phyloP scores from a whole-genome alignment of 352 stramenopile species.

The Pythium aquatile region DNA sequence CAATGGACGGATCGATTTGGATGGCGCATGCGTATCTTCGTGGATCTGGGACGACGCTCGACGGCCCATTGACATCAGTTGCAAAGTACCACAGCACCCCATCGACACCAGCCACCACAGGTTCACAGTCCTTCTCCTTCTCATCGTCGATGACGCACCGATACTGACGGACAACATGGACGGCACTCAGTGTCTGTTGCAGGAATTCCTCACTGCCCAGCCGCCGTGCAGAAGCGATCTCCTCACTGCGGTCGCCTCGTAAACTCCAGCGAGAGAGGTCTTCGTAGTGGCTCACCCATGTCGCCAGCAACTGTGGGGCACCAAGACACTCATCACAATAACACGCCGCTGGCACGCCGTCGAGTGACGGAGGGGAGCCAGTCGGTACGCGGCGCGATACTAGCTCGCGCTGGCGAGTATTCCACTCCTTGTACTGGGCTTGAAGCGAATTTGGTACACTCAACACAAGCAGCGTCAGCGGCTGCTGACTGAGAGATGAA shows the following conservation, averaged over 20 bases:
- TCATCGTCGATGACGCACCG: background rate
- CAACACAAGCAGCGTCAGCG: constrained; percentile 9
- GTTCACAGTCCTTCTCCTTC: background rate
- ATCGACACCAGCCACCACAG: background rate
- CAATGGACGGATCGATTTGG: constrained; percentile 11
- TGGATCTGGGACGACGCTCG: background rate
- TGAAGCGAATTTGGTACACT: constrained; percentile 14
- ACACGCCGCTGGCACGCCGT: constrained; percentile 45
- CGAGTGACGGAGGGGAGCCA: constrained; percentile 32
- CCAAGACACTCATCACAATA: constrained; percentile 57
- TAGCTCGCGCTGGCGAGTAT: constrained; percentile 36
- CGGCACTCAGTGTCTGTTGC: constrained; percentile 4
- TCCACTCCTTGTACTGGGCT: constrained; percentile 39
- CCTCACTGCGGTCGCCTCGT: background rate
- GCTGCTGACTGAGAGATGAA: background rate
- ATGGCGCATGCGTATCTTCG: constrained; percentile 20
- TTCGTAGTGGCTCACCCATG: constrained; percentile 54
- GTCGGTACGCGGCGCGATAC: constrained; percentile 35
- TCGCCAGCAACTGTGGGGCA: constrained; percentile 40
- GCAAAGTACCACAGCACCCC: constrained; percentile 1
- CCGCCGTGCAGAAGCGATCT: background rate
- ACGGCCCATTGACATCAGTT: background rate
- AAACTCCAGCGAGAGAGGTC: constrained; percentile 44
- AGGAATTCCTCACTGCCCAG: constrained; percentile 10
- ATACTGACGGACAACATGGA: background rate